phyloP scores from a whole-genome alignment of 495 filamentous ascomycete genomes.

The Lasiosphaeria ovina region DNA sequence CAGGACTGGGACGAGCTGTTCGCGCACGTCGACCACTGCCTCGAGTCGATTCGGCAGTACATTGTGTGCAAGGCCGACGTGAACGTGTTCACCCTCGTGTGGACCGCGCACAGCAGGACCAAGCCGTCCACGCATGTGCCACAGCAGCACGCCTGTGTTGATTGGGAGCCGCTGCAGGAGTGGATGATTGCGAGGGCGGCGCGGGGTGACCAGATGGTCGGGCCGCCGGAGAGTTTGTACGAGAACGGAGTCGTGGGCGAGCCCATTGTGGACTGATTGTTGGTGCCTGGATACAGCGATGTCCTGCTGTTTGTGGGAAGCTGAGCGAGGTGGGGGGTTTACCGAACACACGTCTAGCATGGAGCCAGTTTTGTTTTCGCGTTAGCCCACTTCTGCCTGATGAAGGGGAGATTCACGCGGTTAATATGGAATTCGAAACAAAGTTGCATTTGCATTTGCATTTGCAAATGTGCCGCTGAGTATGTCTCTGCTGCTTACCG shows the following conservation, averaged over 20 bases:
- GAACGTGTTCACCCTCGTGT: constrained; percentile 20
- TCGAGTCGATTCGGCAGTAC: constrained; percentile 19
- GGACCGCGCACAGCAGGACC: constrained; percentile 15
- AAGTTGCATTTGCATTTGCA: too few species aligned
- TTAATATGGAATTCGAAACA: too few species aligned
- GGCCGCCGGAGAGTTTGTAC: constrained; percentile 11
- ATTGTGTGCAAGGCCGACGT: constrained; percentile 17
- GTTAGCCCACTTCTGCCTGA: too few species aligned
- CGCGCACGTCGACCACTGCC: constrained; percentile 24
- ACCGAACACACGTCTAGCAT: too few species aligned
- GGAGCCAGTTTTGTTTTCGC: too few species aligned
- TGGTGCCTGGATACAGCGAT: not conserved
- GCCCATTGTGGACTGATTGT: not conserved
- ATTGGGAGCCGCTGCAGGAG: constrained; percentile 31
- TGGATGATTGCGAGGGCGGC: constrained; percentile 30
- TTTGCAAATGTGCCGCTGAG: too few species aligned
- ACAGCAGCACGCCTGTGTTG: constrained; percentile 30
- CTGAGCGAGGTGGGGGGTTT: too few species aligned
- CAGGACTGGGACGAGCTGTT: constrained; percentile 18
- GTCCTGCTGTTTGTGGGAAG: too few species aligned
- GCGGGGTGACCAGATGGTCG: constrained; percentile 21
- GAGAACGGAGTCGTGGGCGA: not conserved
- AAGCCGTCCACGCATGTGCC: constrained; percentile 19
- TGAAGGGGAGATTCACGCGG: too few species aligned
- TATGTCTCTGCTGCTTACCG: too few species aligned